phyloP scores from a whole-genome alignment of 441 rosid genomes.

The Adansonia madagascariensis region DNA sequence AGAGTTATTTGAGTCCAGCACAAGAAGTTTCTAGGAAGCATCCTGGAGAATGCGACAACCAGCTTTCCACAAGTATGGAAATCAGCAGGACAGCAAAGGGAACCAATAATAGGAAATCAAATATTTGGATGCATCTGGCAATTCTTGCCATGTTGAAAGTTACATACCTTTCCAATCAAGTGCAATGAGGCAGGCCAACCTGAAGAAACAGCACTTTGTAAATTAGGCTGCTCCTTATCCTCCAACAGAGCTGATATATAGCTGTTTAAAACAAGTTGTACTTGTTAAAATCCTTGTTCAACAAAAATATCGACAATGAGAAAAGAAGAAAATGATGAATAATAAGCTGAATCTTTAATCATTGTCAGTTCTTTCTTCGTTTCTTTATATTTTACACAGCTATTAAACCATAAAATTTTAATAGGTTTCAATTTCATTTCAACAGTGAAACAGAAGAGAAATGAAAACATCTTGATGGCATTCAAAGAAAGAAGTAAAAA shows the following conservation, averaged over 20 bases:
- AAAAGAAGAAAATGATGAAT: constrained; percentile 1
- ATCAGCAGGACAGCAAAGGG: background rate
- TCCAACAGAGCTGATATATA: constrained; percentile 85
- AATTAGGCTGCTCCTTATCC: constrained; percentile 51
- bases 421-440: background rate
- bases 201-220: constrained; percentile 67
- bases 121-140: constrained; percentile 9
- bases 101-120: background rate
- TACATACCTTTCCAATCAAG: constrained; percentile 87
- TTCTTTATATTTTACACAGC: constrained; percentile 4
- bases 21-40: constrained; percentile 1
- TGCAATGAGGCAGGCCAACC: constrained; percentile 99
- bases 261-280: constrained; percentile 44
- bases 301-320: constrained; percentile 15
- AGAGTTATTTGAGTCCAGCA: background rate
- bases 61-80: background rate
- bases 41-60: background rate
- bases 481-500: background rate
- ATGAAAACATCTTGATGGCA: background rate
- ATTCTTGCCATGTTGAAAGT: background rate
- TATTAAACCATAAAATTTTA: background rate
- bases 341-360: constrained; percentile 1
- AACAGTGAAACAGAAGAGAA: constrained; percentile 18
- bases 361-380: background rate
- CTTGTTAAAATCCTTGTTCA: constrained; percentile 8